Evolutionary conservation across 208 protist genomes (phyloP), one percentile per base, ranked within the genome.

Genomic region (Wallacemonas sp.): DNA sequence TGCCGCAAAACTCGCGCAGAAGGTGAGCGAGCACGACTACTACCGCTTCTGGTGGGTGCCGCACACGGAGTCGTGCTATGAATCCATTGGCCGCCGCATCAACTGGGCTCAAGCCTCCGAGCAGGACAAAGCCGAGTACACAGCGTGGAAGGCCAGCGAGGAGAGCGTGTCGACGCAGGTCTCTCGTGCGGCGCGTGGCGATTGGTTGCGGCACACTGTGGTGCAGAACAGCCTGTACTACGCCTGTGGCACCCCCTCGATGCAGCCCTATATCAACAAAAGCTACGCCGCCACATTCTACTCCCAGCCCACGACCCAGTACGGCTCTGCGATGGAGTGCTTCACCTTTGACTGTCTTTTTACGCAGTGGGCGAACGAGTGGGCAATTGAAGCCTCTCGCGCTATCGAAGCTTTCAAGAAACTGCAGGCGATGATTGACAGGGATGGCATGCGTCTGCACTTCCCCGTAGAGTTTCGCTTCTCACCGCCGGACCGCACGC

Each of bases 381-480:
- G 84, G 82, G 84, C 84, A 1, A 81, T 94, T 45, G 81, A 84
- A 11, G 78, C 79, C 2, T 42, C 41, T 12, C 65, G 68, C 15
- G 68, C 77, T 4, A 51, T 79, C 8, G 77, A 82, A 44, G 86
- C 78, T 11, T 82, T 92, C 45, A 41, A 66, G 30, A 58, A 61
- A 24, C 44, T 91, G 44, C 76, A 78, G 31, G 68, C 70, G 9
- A 83, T 94, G 67, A 80, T 94, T n/a, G 41, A 67, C 1, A 62
- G 66, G 14, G 62, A 89, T 22, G 70, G 78, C 14, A 42, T 90
- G 61, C 68, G 76, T 11, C 65, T 92, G 4, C 82, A 95, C 72
- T 95, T 95, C 62, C 88, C 88, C 2, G 80, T 95, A n/a, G 88
- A 94, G 53, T 87, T 94, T 36, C 77, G 88, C 62, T 94, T 94